Conservation (phyloP, 768 basidiomycete genomes). For the Kwoniella sp. region DNA sequence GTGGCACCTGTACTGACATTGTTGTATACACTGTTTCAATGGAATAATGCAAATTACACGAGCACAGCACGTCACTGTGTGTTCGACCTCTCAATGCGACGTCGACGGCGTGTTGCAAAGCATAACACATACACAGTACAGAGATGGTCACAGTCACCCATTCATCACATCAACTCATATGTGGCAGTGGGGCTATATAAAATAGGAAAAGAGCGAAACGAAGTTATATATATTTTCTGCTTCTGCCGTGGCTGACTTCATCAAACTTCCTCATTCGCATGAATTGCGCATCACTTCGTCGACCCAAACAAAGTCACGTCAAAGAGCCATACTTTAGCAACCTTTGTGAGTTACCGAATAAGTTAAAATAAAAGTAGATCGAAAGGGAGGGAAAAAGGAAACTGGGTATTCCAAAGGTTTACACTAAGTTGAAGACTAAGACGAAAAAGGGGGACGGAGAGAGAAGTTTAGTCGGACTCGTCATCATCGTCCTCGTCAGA, state of each 20-base stretch:
- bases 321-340: background rate
- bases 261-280: background rate
- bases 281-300: background rate
- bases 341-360: no score
- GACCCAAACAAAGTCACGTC: no score
- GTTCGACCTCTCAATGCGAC: no score
- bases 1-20: background rate
- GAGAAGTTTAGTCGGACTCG: conserved; percentile 19
- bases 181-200: conserved; percentile 16
- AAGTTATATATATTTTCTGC: conserved; percentile 6
- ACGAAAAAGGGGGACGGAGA: background rate
- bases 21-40: no score
- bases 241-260: background rate
- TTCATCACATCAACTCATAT: conserved; percentile 10
- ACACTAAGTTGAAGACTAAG: background rate
- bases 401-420: background rate
- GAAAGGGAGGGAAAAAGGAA: conserved; percentile 8
- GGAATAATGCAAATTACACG: no score
- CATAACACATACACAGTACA: background rate
- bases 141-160: conserved; percentile 3
- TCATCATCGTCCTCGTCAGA: conserved; percentile 32
- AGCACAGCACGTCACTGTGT: no score
- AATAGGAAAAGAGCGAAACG: conserved; percentile 13
- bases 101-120: no score
- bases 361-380: background rate